These are phyloP conservation scores for Alternaria postmessia DNA, from an alignment of 2,329 filamentous ascomycete species.

Conservation along the genomic window DNA sequence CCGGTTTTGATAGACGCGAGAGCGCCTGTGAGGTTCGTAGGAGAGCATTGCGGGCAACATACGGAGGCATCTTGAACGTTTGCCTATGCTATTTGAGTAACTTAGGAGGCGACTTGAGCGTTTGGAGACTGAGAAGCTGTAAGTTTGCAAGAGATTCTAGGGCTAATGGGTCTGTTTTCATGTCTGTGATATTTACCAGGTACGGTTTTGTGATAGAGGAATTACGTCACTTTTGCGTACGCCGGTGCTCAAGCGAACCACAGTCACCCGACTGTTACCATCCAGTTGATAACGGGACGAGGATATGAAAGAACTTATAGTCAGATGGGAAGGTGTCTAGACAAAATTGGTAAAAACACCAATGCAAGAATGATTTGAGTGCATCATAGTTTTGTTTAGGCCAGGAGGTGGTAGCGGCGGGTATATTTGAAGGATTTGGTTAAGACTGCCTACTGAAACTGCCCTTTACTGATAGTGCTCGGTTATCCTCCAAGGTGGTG, in stretches of 20 bases:
- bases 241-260: not conserved
- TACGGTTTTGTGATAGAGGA: conserved; percentile 7
- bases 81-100: not conserved
- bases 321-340: not conserved
- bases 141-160: not conserved
- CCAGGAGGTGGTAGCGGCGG: not conserved
- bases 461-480: not conserved
- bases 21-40: conserved; percentile 11
- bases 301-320: not conserved
- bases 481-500: not conserved
- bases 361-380: not conserved
- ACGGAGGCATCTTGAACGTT: conserved; percentile 21
- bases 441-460: not conserved
- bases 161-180: not conserved
- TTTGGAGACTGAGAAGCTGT: not conserved
- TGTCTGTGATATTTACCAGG: not conserved
- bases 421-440: not conserved
- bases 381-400: not conserved
- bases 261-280: not conserved
- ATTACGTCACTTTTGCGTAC: conserved; percentile 23
- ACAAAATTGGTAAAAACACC: not conserved
- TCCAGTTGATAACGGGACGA: not conserved
- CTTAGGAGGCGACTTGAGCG: not conserved
- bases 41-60: conserved; percentile 12
- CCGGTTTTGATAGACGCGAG: not conserved